Conservation (phyloP, 345 rosid species). For the Populus alba region DNA sequence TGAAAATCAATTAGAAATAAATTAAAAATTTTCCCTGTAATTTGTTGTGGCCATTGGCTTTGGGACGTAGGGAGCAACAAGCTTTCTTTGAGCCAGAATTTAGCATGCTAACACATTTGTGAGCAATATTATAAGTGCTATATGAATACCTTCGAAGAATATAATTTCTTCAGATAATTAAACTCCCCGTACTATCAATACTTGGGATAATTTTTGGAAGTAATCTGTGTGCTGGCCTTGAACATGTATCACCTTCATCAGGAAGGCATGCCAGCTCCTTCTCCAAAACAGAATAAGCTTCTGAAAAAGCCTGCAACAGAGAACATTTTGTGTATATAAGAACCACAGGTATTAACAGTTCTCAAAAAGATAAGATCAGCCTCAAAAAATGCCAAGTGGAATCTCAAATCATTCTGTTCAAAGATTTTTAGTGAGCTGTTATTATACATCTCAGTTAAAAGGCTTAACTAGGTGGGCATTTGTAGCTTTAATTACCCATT, state of each 20-base stretch:
- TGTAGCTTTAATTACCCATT: too few relatives aligned
- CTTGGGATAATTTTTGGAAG: slow-evolving; percentile 82
- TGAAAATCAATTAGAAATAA: background rate
- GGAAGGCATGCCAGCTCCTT: slow-evolving; percentile 59
- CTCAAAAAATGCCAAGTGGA: too few relatives aligned
- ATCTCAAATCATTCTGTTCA: too few relatives aligned
- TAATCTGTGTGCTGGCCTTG: slow-evolving; percentile 41
- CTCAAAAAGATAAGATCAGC: too few relatives aligned
- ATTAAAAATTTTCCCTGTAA: background rate
- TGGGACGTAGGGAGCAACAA: background rate
- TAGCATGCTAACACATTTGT: background rate
- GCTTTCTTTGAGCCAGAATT: too few relatives aligned
- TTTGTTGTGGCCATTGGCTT: background rate
- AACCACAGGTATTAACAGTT: background rate
- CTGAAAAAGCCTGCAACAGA: slow-evolving; percentile 84
- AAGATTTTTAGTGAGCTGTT: too few relatives aligned
- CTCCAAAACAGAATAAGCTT: slow-evolving; percentile 81
- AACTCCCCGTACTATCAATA: slow-evolving; percentile 32
- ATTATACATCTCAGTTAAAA: too few relatives aligned
- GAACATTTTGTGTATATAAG: background rate
- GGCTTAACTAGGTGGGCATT: too few relatives aligned
- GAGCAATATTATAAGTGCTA: background rate
- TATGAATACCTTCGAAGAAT: slow-evolving; percentile 15
- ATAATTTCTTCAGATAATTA: background rate
- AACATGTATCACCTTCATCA: slow-evolving; percentile 40